Evolutionary conservation across 257 asterid species (phyloP).

Genomic region (Jasminum sambac): DNA sequence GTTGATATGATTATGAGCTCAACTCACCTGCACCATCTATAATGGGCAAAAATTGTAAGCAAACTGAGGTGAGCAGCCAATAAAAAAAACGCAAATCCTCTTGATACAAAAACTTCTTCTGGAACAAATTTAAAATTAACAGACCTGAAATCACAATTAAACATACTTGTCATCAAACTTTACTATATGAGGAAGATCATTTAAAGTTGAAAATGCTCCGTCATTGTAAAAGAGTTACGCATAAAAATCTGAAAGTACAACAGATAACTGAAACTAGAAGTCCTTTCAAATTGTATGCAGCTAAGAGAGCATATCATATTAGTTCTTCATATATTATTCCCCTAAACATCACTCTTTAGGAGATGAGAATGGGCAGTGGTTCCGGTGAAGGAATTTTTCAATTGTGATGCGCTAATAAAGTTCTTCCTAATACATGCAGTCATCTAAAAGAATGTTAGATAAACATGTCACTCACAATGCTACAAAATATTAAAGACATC

Average conservation of each 20-base stretch:
- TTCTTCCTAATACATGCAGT: slow-evolving; percentile 1
- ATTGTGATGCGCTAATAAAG: neutral
- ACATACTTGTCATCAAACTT: neutral
- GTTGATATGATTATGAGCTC: slow-evolving; percentile 1
- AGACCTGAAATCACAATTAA: slow-evolving; percentile 36
- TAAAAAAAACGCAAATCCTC: slow-evolving; percentile 38
- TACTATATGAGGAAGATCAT: neutral
- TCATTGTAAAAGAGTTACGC: neutral
- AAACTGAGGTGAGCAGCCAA: slow-evolving; percentile 45
- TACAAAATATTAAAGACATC: neutral
- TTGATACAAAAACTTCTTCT: slow-evolving; percentile 44
- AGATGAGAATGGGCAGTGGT: neutral
- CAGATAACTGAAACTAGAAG: neutral
- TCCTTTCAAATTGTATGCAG: neutral
- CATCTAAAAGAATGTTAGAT: neutral
- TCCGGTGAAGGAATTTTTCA: neutral
- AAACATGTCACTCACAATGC: neutral
- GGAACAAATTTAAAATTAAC: slow-evolving; percentile 62
- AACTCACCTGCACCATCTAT: slow-evolving; percentile 52
- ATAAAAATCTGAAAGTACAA: neutral
- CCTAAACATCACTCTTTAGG: neutral
- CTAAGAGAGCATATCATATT: neutral
- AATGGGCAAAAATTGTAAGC: slow-evolving; percentile 48
- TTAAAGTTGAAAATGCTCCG: neutral
- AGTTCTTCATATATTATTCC: neutral